Conservation (phyloP, 331 rosid species). For the Saraca asoca region DNA sequence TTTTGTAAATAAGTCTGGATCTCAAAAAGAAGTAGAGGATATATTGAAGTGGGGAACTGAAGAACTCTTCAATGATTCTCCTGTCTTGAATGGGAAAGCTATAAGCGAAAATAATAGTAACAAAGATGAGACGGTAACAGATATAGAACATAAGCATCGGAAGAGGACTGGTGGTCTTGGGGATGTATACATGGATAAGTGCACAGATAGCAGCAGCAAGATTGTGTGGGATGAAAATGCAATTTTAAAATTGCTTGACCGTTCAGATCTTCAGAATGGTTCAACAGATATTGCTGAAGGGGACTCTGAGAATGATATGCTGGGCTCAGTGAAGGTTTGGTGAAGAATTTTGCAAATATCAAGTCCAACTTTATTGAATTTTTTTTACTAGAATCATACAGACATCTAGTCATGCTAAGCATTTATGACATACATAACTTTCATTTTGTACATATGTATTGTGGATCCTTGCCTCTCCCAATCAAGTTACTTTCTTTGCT, state of each 20-base stretch:
- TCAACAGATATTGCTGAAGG: conserved; percentile 81
- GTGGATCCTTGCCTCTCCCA: background rate
- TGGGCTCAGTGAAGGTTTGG: conserved; percentile 84
- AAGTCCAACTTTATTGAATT: too few species aligned
- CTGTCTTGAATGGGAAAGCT: conserved; percentile 62
- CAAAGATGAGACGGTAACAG: conserved; percentile 76
- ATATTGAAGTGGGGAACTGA: conserved; percentile 99
- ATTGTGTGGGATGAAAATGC: conserved; percentile 97
- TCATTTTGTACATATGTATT: background rate
- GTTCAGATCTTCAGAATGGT: conserved; percentile 83
- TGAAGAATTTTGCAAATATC: conserved; percentile 39
- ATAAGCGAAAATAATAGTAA: conserved; percentile 58
- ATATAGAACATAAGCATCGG: conserved; percentile 81
- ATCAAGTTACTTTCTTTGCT: background rate
- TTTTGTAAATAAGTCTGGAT: conserved; percentile 94
- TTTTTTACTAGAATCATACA: conserved; percentile 20
- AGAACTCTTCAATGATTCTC: conserved; percentile 82
- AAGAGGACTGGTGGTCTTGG: conserved; percentile 94
- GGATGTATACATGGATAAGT: conserved; percentile 89
- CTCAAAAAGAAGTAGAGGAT: conserved; percentile 97
- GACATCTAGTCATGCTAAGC: conserved; percentile 22
- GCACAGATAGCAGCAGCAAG: conserved; percentile 84
- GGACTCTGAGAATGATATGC: conserved; percentile 91
- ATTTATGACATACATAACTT: background rate
- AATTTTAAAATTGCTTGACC: conserved; percentile 90